Percentiles rank a stretch among this genome's conserved stretches.
These are phyloP conservation scores for Penicillium sp. DNA, from an alignment of 2,329 filamentous ascomycete genomes.

Conservation along the genomic window DNA sequence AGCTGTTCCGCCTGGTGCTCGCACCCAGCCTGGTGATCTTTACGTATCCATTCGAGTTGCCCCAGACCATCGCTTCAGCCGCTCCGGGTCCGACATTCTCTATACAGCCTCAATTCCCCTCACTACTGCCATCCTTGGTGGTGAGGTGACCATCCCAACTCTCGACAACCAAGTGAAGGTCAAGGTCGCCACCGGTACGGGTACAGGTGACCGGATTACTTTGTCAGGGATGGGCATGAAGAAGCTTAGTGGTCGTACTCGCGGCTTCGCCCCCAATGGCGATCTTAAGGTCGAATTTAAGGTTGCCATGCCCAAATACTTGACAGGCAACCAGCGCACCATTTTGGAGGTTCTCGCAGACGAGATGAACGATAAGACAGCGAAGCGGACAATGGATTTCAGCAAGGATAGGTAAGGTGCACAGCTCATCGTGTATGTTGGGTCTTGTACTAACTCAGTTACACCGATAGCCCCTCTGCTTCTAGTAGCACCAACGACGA, in stretches of 20 bases:
- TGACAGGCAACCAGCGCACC: constrained; percentile 85
- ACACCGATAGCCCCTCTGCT: constrained; percentile 20
- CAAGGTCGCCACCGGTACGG: constrained; percentile 86
- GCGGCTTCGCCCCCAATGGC: constrained; percentile 59
- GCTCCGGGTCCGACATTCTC: constrained; percentile 82
- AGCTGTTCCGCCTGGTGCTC: constrained; percentile 59
- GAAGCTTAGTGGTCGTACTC: constrained; percentile 63
- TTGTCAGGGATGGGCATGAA: constrained; percentile 92
- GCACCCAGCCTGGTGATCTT: constrained; percentile 76
- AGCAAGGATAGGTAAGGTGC: constrained; percentile 53
- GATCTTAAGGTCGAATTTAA: constrained; percentile 94
- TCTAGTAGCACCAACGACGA: constrained; percentile 35
- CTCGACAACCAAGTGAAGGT: constrained; percentile 87
- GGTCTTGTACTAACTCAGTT: not conserved
- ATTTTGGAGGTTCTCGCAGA: constrained; percentile 95
- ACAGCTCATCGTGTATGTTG: not conserved
- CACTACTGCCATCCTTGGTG: constrained; percentile 88
- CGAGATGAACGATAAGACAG: constrained; percentile 89
- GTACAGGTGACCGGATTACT: constrained; percentile 87
- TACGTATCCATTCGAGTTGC: constrained; percentile 88
- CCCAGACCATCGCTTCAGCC: constrained; percentile 84
- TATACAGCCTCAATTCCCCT: constrained; percentile 90
- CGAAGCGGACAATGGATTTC: constrained; percentile 89
- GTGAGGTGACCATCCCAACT: constrained; percentile 84
- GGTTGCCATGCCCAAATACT: constrained; percentile 90